These are phyloP conservation scores for Hagleromyces aurorensis DNA, from an alignment of 805 yeast species.

Conservation along the genomic window DNA sequence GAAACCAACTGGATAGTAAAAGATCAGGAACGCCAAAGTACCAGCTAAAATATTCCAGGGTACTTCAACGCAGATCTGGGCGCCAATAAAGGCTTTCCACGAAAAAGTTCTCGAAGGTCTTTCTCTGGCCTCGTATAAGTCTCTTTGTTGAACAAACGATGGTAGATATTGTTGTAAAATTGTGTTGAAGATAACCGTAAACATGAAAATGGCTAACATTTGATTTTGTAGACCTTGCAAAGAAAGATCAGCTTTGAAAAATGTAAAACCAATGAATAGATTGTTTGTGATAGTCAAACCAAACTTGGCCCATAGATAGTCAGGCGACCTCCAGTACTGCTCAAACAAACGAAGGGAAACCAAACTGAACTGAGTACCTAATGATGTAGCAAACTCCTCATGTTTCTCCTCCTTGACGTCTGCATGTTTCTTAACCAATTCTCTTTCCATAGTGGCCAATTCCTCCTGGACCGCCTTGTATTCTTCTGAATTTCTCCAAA, in stretches of 20 bases:
- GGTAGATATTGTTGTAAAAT: slow-evolving; percentile 59
- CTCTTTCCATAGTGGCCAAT: slow-evolving; percentile 55
- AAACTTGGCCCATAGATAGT: slow-evolving; percentile 52
- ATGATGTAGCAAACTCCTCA: slow-evolving; percentile 38
- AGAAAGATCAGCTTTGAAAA: slow-evolving; percentile 57
- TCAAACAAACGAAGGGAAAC: slow-evolving; percentile 50
- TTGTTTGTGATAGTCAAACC: slow-evolving; percentile 46
- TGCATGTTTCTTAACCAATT: slow-evolving; percentile 36
- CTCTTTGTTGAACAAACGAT: slow-evolving; percentile 51
- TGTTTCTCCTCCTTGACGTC: slow-evolving; percentile 27
- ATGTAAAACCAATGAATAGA: slow-evolving; percentile 68
- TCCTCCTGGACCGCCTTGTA: slow-evolving; percentile 50
- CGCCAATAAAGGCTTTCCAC: slow-evolving; percentile 54
- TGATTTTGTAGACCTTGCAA: slow-evolving; percentile 73
- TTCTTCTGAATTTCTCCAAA: slow-evolving; percentile 68
- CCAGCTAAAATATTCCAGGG: slow-evolving; percentile 59
- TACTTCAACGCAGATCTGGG: slow-evolving; percentile 57
- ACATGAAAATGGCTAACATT: slow-evolving; percentile 71
- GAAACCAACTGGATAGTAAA: slow-evolving; percentile 69
- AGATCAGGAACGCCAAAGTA: slow-evolving; percentile 53
- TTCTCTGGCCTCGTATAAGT: slow-evolving; percentile 64
- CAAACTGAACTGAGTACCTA: slow-evolving; percentile 34
- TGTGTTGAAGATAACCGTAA: slow-evolving; percentile 47
- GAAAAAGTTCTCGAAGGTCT: slow-evolving; percentile 64
- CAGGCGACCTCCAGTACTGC: slow-evolving; percentile 63